phyloP scores from a whole-genome alignment of 2,329 filamentous ascomycete genomes.

The Clathrospora elynae region DNA sequence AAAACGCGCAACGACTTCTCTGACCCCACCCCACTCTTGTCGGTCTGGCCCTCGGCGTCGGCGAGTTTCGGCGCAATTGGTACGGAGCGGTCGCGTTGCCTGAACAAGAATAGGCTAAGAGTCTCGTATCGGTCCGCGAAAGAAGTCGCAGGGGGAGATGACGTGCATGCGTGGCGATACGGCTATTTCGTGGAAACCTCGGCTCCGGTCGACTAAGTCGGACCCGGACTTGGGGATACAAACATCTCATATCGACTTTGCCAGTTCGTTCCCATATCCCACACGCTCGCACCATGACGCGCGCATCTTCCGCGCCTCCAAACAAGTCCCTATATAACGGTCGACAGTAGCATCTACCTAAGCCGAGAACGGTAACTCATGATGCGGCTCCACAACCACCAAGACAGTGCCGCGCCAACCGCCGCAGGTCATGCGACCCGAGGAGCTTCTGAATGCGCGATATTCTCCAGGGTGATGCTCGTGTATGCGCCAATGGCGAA shows the following conservation, averaged over 20 bases:
- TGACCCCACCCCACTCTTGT: conserved; percentile 2
- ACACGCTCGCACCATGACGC: no score
- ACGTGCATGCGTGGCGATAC: no score
- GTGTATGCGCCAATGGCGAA: conserved; percentile 14
- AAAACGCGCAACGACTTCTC: conserved; percentile 1
- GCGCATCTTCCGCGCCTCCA: no score
- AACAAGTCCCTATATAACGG: no score
- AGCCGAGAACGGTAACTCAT: conserved; percentile 9
- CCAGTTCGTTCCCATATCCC: no score
- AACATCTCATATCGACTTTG: no score
- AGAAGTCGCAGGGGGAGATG: no score
- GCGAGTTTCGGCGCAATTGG: conserved; percentile 16
- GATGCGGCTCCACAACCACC: conserved; percentile 10
- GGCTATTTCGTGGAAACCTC: no score
- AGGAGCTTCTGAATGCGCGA: conserved; percentile 22
- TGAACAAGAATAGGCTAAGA: no score
- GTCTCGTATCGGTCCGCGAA: no score
- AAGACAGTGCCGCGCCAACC: conserved; percentile 12
- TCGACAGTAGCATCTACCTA: neutral
- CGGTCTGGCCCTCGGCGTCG: conserved; percentile 5
- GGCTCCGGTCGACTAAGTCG: no score
- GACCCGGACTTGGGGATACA: no score
- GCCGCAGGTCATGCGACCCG: conserved; percentile 23
- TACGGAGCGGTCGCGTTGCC: conserved; percentile 9
- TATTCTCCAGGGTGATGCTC: conserved; percentile 19